Conservation (phyloP, 148 eudicot species). For the Fagopyrum homotropicum region DNA sequence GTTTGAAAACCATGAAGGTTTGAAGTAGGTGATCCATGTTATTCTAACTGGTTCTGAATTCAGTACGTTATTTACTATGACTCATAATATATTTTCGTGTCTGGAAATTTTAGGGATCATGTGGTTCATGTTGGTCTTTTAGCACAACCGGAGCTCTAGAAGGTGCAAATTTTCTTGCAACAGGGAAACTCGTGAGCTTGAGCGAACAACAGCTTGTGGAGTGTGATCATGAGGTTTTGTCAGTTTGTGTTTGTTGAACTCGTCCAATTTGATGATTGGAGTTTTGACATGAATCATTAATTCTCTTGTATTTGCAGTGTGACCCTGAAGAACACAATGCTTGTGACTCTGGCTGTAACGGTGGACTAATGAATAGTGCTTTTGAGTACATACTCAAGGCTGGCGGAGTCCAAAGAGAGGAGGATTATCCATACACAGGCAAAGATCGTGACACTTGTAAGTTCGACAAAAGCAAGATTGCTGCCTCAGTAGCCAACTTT, state of each 20-base stretch:
- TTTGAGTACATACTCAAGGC: constrained; percentile 71
- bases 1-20: background rate
- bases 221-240: constrained; percentile 84
- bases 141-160: constrained; percentile 80
- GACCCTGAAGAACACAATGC: constrained; percentile 55
- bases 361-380: constrained; percentile 80
- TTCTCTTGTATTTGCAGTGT: constrained; percentile 38
- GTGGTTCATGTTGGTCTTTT: constrained; percentile 94
- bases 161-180: constrained; percentile 75
- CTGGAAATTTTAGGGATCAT: constrained; percentile 47
- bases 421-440: constrained; percentile 80
- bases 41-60: background rate
- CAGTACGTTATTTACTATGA: background rate
- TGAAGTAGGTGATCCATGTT: too few relatives aligned
- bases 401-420: constrained; percentile 58
- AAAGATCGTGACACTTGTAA: constrained; percentile 46
- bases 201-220: constrained; percentile 93
- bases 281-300: background rate
- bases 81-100: background rate
- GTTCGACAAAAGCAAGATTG: constrained; percentile 60
- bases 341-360: constrained; percentile 73
- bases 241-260: background rate
- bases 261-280: background rate
- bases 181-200: constrained; percentile 72
- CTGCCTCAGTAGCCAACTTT: constrained; percentile 65